These are phyloP conservation scores for Phytophthora boehmeriae DNA, from an alignment of 352 stramenopile species.

Conservation along the genomic window DNA sequence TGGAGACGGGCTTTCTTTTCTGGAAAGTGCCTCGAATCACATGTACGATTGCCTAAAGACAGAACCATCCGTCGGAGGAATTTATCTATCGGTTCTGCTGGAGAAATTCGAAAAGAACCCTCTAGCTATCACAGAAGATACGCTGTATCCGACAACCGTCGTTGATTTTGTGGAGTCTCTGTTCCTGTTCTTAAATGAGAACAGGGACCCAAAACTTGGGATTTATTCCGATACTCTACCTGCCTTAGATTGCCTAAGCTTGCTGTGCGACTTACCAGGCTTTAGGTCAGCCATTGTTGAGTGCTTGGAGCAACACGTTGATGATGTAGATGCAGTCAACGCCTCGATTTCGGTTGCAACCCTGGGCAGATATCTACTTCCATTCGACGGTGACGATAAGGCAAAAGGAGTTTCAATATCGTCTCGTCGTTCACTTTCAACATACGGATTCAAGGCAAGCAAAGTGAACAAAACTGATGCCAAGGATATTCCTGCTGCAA, in stretches of 20 bases:
- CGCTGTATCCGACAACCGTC: constrained; percentile 56
- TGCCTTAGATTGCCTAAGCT: constrained; percentile 70
- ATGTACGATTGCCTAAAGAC: constrained; percentile 84
- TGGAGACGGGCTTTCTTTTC: constrained; percentile 62
- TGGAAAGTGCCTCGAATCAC: constrained; percentile 74
- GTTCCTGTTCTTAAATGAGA: constrained; percentile 83
- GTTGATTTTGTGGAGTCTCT: constrained; percentile 66
- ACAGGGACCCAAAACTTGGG: constrained; percentile 67
- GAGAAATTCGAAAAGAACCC: constrained; percentile 65
- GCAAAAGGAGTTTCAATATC: constrained; percentile 75
- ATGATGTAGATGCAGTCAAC: constrained; percentile 65
- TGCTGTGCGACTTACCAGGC: constrained; percentile 63
- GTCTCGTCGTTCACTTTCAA: constrained; percentile 73
- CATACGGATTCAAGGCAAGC: constrained; percentile 70
- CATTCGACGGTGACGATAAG: constrained; percentile 63
- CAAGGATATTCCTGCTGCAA: constrained; percentile 36
- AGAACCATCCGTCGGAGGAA: constrained; percentile 70
- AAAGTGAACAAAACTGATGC: constrained; percentile 40
- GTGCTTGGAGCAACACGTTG: constrained; percentile 66
- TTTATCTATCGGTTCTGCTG: constrained; percentile 73
- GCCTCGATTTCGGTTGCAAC: constrained; percentile 79
- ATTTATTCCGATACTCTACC: constrained; percentile 84
- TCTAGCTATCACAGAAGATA: constrained; percentile 52
- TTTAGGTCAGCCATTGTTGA: constrained; percentile 68
- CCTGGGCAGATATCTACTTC: constrained; percentile 73